Evolutionary conservation across 768 basidiomycete species (phyloP).

Genomic region (Pisolithus orientalis): DNA sequence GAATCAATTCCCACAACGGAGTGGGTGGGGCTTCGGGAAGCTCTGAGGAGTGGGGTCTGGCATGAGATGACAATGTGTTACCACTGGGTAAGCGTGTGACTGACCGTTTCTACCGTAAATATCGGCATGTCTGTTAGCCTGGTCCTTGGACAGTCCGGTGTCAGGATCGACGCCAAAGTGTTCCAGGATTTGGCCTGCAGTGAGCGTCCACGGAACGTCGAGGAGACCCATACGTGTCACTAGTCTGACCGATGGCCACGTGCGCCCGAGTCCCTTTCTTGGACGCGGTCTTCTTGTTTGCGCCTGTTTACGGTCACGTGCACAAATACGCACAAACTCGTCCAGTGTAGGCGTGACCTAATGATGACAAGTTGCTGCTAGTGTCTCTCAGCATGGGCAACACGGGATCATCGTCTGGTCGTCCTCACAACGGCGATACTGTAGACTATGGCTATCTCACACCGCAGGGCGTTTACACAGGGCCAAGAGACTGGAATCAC

Average conservation of each 20-base stretch:
- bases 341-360: neutral
- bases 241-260: neutral
- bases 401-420: conserved; percentile 67
- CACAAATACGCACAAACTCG: neutral
- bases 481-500: conserved; percentile 85
- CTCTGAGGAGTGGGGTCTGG: conserved; percentile 41
- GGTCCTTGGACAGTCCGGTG: conserved; percentile 57
- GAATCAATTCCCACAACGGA: conserved; percentile 86
- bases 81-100: conserved; percentile 9
- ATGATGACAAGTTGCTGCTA: neutral
- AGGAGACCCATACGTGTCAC: conserved; percentile 31
- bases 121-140: conserved; percentile 67
- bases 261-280: neutral
- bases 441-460: conserved; percentile 78
- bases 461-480: conserved; percentile 85
- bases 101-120: conserved; percentile 84
- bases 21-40: conserved; percentile 90
- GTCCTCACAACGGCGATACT: conserved; percentile 70
- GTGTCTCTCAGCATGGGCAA: conserved; percentile 60
- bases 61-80: neutral
- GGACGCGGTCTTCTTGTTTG: neutral
- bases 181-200: conserved; percentile 61
- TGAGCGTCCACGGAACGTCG: conserved; percentile 75
- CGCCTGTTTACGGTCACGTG: neutral
- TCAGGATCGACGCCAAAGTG: conserved; percentile 63